Evolutionary conservation across 345 rosid species (phyloP).

Genomic region (Leavenworthia alabamica): DNA sequence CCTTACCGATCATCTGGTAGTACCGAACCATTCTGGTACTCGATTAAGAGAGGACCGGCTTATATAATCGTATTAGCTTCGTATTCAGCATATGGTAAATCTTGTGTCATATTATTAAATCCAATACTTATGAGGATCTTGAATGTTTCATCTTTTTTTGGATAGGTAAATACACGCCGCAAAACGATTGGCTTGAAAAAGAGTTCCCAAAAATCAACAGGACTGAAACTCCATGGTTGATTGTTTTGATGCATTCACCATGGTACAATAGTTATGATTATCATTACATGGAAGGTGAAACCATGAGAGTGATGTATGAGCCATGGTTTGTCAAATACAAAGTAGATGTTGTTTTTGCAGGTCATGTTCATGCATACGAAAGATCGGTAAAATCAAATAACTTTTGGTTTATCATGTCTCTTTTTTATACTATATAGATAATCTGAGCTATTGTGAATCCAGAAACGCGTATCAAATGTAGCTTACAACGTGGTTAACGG

Average conservation of each 20-base stretch:
- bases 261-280: conserved; percentile 95
- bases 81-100: conserved; percentile 77
- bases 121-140: background rate
- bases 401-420: background rate
- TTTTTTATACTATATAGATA: background rate
- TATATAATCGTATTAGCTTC: conserved; percentile 74
- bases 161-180: conserved; percentile 78
- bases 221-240: conserved; percentile 84
- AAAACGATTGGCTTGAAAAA: conserved; percentile 55
- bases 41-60: conserved; percentile 91
- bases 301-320: conserved; percentile 92
- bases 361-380: conserved; percentile 93
- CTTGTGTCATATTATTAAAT: background rate
- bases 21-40: conserved; percentile 81
- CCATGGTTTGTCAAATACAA: conserved; percentile 67
- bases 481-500: conserved; percentile 67
- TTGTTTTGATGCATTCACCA: conserved; percentile 69
- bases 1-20: conserved; percentile 69
- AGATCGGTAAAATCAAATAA: conserved; percentile 62
- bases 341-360: conserved; percentile 83
- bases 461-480: conserved; percentile 81
- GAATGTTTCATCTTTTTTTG: background rate
- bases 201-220: conserved; percentile 84
- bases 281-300: conserved; percentile 95
- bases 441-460: background rate